Conservation (phyloP, 2,329 filamentous ascomycete species). For the Phaeophleospora eucalypticola region DNA sequence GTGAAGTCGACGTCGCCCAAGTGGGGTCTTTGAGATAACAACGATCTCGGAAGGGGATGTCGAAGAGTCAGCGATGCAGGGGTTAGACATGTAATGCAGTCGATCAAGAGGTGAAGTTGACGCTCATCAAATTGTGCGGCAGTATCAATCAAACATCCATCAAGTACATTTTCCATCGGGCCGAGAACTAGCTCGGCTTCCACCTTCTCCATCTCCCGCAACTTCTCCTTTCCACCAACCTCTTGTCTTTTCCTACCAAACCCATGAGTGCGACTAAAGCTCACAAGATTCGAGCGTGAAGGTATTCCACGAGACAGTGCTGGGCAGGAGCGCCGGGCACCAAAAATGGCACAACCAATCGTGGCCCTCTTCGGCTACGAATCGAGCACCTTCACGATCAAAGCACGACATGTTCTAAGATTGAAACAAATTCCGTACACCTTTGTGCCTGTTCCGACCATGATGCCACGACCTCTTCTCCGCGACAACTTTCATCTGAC, state of each 20-base stretch:
- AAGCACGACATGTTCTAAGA: constrained; percentile 35
- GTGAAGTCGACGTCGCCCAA: no score
- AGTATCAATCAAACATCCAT: no score
- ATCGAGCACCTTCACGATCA: constrained; percentile 32
- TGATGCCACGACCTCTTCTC: constrained; percentile 39
- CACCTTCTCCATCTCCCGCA: neutral
- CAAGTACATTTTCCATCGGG: neutral
- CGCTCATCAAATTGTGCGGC: neutral
- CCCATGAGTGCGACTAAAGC: no score
- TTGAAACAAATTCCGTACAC: constrained; percentile 38
- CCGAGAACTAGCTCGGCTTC: neutral
- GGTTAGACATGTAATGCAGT: no score
- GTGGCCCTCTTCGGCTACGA: constrained; percentile 30
- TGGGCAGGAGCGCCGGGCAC: neutral
- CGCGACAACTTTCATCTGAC: constrained; percentile 34
- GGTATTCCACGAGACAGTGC: no score
- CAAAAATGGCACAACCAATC: constrained; percentile 14
- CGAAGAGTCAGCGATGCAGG: no score
- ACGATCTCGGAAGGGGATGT: no score
- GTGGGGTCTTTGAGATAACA: no score
- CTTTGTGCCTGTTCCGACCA: constrained; percentile 35
- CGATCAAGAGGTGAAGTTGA: no score
- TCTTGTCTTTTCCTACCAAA: neutral
- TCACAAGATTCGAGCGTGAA: no score
- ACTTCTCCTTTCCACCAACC: neutral